These are phyloP conservation scores for Echinochloa phyllopogon DNA, from an alignment of 176 grass and related monocot species.

Conservation along the genomic window DNA sequence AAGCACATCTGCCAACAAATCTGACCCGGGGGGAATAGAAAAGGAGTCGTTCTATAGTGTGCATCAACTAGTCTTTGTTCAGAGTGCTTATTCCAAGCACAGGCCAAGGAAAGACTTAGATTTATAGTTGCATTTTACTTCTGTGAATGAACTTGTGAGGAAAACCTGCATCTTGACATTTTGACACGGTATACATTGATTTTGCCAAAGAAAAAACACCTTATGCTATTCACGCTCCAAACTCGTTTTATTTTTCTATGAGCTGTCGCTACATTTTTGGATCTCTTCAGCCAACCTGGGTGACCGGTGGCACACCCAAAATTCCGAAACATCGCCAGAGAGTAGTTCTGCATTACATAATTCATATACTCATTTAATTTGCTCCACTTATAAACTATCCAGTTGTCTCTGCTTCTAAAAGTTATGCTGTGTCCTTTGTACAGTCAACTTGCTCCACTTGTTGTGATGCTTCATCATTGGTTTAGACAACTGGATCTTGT, in stretches of 20 bases:
- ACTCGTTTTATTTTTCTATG: too few species aligned
- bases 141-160: not conserved
- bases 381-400: not conserved
- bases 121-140: not conserved
- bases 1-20: too few species aligned
- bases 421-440: not conserved
- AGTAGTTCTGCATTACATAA: too few species aligned
- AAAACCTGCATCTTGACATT: not conserved
- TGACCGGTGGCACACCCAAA: too few species aligned
- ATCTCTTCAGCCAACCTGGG: too few species aligned
- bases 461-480: not conserved
- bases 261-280: too few species aligned
- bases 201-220: too few species aligned
- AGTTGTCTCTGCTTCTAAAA: not conserved
- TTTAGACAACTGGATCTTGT: not conserved
- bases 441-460: slow-evolving; percentile 15
- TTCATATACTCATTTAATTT: too few species aligned
- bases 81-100: not conserved
- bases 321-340: too few species aligned
- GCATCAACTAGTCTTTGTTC: not conserved
- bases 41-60: too few species aligned
- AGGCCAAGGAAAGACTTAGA: not conserved
- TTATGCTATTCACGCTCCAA: too few species aligned
- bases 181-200: not conserved
- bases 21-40: too few species aligned